phyloP scores from a whole-genome alignment of 345 rosid species.

The Litchi chinensis region DNA sequence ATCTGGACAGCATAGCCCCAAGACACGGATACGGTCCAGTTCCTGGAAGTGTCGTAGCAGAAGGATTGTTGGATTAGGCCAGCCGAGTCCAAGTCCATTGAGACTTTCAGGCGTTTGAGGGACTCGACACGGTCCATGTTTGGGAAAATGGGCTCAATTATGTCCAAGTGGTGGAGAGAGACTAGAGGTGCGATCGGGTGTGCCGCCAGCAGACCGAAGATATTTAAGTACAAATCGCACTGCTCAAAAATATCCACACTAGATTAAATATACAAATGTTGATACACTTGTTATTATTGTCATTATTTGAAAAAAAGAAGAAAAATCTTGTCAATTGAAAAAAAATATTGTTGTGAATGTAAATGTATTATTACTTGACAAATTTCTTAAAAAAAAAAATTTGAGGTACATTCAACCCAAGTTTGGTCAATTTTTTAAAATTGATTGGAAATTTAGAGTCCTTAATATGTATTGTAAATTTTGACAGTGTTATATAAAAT shows the following conservation, averaged over 20 bases:
- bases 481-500: too few relatives aligned
- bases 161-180: slow-evolving; percentile 72
- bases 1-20: slow-evolving; percentile 88
- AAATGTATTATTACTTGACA: too few relatives aligned
- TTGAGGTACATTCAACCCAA: too few relatives aligned
- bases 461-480: too few relatives aligned
- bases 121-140: slow-evolving; percentile 43
- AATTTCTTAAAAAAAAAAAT: too few relatives aligned
- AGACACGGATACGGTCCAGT: slow-evolving; percentile 73
- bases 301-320: too few relatives aligned
- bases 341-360: too few relatives aligned
- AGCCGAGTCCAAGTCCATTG: slow-evolving; percentile 63
- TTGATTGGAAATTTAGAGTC: too few relatives aligned
- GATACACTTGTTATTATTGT: too few relatives aligned
- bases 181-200: slow-evolving; percentile 75
- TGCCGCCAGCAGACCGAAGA: slow-evolving; percentile 68
- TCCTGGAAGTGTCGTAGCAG: slow-evolving; percentile 54
- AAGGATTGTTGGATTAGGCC: slow-evolving; percentile 67
- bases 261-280: not conserved
- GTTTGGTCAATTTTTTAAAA: too few relatives aligned
- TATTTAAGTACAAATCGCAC: slow-evolving; percentile 65
- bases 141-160: slow-evolving; percentile 71
- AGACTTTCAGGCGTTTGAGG: slow-evolving; percentile 40
- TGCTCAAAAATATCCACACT: slow-evolving; percentile 11
- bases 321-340: too few relatives aligned